These are phyloP conservation scores for Kodamaea kakaduensis DNA, from an alignment of 805 yeast genomes.

Conservation along the genomic window DNA sequence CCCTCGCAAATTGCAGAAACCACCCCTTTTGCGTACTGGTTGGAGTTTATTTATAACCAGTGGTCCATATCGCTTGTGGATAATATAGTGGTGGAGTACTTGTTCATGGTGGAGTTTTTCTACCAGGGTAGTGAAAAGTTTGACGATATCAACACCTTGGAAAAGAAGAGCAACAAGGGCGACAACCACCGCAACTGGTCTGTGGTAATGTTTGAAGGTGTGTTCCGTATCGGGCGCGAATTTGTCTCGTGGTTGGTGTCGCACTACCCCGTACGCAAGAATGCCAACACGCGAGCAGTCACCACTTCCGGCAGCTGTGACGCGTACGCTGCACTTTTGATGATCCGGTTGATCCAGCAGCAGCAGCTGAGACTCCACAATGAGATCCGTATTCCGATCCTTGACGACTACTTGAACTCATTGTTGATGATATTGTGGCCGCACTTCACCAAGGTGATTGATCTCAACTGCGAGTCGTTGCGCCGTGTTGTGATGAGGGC, in stretches of 20 bases:
- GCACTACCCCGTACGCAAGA: conserved; percentile 29
- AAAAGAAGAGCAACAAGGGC: conserved; percentile 3
- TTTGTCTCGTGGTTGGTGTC: conserved; percentile 44
- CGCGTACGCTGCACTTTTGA: conserved; percentile 70
- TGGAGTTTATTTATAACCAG: conserved; percentile 71
- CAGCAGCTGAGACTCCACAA: conserved; percentile 64
- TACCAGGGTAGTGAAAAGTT: conserved; percentile 40
- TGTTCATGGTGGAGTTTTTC: conserved; percentile 71
- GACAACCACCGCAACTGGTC: conserved; percentile 34
- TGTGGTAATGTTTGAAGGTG: conserved; percentile 33
- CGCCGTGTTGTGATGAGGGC: conserved; percentile 45
- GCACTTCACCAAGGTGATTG: conserved; percentile 69
- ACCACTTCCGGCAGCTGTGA: conserved; percentile 48
- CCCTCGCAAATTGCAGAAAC: conserved; percentile 84
- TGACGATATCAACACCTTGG: conserved; percentile 17
- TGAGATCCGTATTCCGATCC: conserved; percentile 59
- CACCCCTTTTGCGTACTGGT: conserved; percentile 58
- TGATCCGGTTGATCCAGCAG: conserved; percentile 67
- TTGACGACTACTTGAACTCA: conserved; percentile 65
- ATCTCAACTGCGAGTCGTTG: conserved; percentile 69
- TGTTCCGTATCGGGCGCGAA: conserved; percentile 41
- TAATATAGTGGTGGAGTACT: conserved; percentile 72
- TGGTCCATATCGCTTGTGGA: conserved; percentile 71
- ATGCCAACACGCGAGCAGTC: conserved; percentile 9
- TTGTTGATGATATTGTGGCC: conserved; percentile 81